Conservation (phyloP, 1,284 basidiomycete species). For the Ustilago trichophora region DNA sequence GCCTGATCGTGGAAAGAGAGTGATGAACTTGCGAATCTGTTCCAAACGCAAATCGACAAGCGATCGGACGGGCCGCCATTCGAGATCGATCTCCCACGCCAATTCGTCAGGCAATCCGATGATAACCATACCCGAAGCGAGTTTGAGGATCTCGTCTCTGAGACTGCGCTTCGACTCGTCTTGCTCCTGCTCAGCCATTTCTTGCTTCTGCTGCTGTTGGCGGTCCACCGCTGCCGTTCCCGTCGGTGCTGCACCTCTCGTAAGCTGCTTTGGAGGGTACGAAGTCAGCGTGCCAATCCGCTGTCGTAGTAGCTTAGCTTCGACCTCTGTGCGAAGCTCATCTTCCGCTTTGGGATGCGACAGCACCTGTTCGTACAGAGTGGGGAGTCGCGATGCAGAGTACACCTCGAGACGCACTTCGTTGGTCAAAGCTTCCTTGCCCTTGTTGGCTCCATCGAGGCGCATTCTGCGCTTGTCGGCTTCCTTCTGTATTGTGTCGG, state of each 20-base stretch:
- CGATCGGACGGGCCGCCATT: conserved; percentile 77
- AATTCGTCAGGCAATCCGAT: conserved; percentile 78
- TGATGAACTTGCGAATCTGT: conserved; percentile 75
- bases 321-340: conserved; percentile 50
- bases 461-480: conserved; percentile 55
- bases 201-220: conserved; percentile 18
- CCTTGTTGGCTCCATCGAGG: conserved; percentile 56
- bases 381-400: conserved; percentile 42
- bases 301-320: conserved; percentile 54
- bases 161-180: conserved; percentile 70
- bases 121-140: conserved; percentile 78
- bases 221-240: conserved; percentile 39
- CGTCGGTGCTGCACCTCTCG: conserved; percentile 13
- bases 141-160: conserved; percentile 74
- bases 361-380: conserved; percentile 57
- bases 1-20: conserved; percentile 74
- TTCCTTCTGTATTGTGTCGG: conserved; percentile 51
- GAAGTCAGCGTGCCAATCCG: conserved; percentile 44
- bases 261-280: conserved; percentile 37
- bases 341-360: conserved; percentile 56
- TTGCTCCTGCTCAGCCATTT: conserved; percentile 19
- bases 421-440: conserved; percentile 43
- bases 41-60: conserved; percentile 76
- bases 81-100: conserved; percentile 82
- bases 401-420: conserved; percentile 50